Evolutionary conservation across 352 stramenopile species (phyloP), one percentile per base, ranked within the genome.

Genomic region (Globisporangium spiculum): DNA sequence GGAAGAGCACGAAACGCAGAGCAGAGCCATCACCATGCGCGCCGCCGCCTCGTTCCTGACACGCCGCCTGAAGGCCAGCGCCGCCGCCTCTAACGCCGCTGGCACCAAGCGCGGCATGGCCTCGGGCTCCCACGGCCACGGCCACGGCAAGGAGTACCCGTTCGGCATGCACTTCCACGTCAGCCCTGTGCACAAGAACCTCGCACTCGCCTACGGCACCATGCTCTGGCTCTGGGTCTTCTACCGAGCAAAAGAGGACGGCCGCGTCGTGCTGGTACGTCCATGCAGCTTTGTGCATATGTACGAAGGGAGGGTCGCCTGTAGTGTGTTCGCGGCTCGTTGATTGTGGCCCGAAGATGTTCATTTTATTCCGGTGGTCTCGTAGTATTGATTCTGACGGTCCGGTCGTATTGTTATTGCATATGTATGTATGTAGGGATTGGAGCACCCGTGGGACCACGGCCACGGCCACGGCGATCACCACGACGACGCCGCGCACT

Each of bases 141-240:
- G 67, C 46, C 67, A 83, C 58, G 79, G 68, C 50, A 83, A 88
- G 68, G 75, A 78, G 65, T 95, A 93, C 68, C 86, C 88, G 7
- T 86, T 91, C 74, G 88, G 86, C 34, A 95, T 95, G 88, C 88
- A 95, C 76, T 95, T 95, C 75, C 89, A 97, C 68, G 89, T 97
- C 65, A 91, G 80, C 73, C 80, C 85, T 22, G 80, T 93, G 68
- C 86, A 97, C 84, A 96, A 95, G 79, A 92, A 94, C 75, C 73
- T 95, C 58, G 89, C 74, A 58, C 74, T 92, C 63, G 86, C 85
- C n/a, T 94, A 96, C 73, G 88, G 88, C 77, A 94, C 85, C 38
- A 90, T 97, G 81, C 83, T 93, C 50, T 97, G 90, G 90, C 82
- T 97, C 63, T 97, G 90, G 90, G 75, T 97, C 72, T 96, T 97